Conservation (phyloP, 139 green algal genomes). For the Chlorella sp. region DNA sequence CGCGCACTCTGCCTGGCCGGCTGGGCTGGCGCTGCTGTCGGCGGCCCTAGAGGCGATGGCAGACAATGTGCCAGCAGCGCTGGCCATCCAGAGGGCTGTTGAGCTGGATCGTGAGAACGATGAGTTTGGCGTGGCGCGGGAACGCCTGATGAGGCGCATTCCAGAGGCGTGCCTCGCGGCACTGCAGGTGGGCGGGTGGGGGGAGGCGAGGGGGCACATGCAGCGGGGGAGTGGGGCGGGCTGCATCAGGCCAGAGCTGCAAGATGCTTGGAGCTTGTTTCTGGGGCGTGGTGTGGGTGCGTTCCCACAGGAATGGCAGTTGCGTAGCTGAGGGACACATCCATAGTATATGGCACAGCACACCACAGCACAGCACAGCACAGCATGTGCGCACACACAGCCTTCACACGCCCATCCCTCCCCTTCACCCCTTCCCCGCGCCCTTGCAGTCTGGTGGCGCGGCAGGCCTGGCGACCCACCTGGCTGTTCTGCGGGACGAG, state of each 20-base stretch:
- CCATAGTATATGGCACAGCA: too few species aligned
- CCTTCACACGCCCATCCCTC: not conserved
- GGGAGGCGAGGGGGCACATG: not conserved
- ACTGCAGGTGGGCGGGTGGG: slow-evolving; percentile 22
- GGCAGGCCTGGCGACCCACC: slow-evolving; percentile 35
- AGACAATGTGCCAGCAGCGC: slow-evolving; percentile 42
- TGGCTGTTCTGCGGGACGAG: slow-evolving; percentile 48
- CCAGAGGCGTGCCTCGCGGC: slow-evolving; percentile 35
- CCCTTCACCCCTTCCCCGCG: not conserved
- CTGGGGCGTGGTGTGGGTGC: too few species aligned
- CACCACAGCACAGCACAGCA: not conserved
- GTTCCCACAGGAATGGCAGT: too few species aligned
- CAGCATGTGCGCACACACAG: too few species aligned
- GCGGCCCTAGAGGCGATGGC: slow-evolving; percentile 35
- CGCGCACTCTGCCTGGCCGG: slow-evolving; percentile 38
- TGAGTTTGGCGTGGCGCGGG: slow-evolving; percentile 23
- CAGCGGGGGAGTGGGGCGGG: too few species aligned
- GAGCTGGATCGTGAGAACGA: slow-evolving; percentile 20
- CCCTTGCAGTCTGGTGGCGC: slow-evolving; percentile 14
- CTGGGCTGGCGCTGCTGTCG: slow-evolving; percentile 39
- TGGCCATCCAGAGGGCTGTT: slow-evolving; percentile 7
- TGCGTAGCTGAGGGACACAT: too few species aligned
- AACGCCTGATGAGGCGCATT: slow-evolving; percentile 54
- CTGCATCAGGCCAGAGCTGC: too few species aligned
- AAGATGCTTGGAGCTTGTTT: too few species aligned